Conservation (phyloP, 495 filamentous ascomycete genomes). For the Aspergillus cavernicola region DNA sequence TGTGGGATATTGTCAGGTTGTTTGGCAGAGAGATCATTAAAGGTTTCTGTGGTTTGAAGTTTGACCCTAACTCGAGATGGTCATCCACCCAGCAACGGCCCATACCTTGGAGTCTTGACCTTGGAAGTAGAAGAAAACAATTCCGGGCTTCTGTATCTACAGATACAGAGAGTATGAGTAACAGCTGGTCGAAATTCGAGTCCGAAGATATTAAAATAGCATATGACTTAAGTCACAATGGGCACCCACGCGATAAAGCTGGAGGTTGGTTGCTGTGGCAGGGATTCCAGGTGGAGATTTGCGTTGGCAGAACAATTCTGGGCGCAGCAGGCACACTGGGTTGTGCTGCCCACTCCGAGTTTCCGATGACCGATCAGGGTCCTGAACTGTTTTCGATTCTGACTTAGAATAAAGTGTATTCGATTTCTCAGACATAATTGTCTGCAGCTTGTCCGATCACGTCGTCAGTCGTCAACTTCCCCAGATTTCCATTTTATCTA, state of each 20-base stretch:
- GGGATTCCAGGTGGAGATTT: constrained; percentile 32
- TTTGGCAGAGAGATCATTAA: too few species aligned
- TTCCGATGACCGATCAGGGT: constrained; percentile 15
- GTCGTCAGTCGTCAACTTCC: constrained; percentile 2
- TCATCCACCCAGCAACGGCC: background rate
- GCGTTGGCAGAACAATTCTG: constrained; percentile 8
- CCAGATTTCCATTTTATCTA: background rate
- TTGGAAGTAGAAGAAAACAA: too few species aligned
- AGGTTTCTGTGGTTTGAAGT: too few species aligned
- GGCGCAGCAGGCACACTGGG: constrained; percentile 11
- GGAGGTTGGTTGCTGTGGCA: constrained; percentile 37
- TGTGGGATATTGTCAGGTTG: background rate
- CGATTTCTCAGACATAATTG: background rate
- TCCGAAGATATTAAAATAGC: background rate
- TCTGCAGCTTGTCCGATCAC: too few species aligned
- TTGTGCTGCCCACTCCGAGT: background rate
- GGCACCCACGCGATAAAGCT: too few species aligned
- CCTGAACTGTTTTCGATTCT: background rate
- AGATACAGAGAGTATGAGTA: too few species aligned
- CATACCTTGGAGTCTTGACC: too few species aligned
- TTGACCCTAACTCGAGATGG: too few species aligned
- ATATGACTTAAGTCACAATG: background rate
- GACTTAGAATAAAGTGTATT: too few species aligned
- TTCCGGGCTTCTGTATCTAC: background rate
- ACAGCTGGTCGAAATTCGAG: background rate